Base-by-base conservation (phyloP, 768 basidiomycete species). In the Lentinula detonsa region DNA sequence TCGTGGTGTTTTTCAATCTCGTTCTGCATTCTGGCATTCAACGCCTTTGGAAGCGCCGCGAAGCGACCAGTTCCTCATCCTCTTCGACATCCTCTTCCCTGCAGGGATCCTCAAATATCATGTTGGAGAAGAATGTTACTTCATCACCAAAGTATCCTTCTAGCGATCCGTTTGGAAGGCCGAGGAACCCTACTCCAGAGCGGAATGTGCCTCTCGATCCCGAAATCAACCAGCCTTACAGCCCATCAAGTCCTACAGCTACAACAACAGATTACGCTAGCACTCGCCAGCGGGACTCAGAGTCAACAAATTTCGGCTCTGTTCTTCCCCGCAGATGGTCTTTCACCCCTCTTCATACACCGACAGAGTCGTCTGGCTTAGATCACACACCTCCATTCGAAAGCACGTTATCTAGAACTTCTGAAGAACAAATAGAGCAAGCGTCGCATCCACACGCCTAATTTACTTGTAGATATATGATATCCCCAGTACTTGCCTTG, bases 1-100 rank as follows among this genome's bases (percentile, higher is more conserved):
- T 95, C 50, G 72, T 92, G 59, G 78, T 91, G 67, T 81, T 90
- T 69, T 65, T 87, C 67, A 92, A 91, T 67, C 74, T 86, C 48
- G 64, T 85, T 48, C 73, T 85, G 72, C 83, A 88, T 65, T 67
- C 76, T 57, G 73, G 75, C 34, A 60, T 80, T 49, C 63, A 67
- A 9, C 71, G 70, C 21, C 60, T 78, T 31, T 71, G 70, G 59
- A 68, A 64, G 58, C 65, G 70, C 57, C 55, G 40, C n/a, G 23
- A 63, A 9, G 6, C 37, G 37, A 39, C 37, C 37, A 39, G 37
- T 5, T 31, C 49, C 15, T 28, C 33, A 10, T n/a, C 48, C 42
- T 49, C 61, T 54, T 42, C 31, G 15, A 18, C 35, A 3, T 43
- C 33, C 2, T 48, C 57, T 15, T 53, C 65, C 57, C 69, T 65